Percentiles rank a stretch among this genome's conserved stretches.
Conservation (phyloP, 257 asterid species). For the Lantana camara region DNA sequence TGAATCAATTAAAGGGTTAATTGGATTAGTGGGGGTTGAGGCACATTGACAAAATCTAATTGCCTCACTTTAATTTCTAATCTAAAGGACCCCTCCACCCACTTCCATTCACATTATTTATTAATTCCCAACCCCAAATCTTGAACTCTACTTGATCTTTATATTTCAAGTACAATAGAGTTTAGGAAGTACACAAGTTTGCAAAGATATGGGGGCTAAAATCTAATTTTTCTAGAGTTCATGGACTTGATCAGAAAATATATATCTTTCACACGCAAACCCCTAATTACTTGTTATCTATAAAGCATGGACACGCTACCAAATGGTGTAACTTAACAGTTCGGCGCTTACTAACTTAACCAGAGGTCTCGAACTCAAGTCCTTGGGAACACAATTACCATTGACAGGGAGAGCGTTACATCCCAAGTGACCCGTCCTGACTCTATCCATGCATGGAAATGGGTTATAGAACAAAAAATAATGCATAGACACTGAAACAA, state of each 20-base stretch:
- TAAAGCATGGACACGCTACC: too few relatives aligned
- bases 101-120: slow-evolving; percentile 1
- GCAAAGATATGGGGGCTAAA: too few relatives aligned
- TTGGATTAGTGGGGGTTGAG: slow-evolving; percentile 1
- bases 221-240: not conserved
- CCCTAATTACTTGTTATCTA: too few relatives aligned
- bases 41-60: slow-evolving; percentile 5
- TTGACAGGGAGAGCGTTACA: too few relatives aligned
- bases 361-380: too few relatives aligned
- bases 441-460: too few relatives aligned
- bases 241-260: not conserved
- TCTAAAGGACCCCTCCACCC: slow-evolving; percentile 24
- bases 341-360: too few relatives aligned
- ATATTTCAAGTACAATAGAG: not conserved
- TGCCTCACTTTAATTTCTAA: slow-evolving; percentile 27
- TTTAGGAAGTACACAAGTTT: not conserved
- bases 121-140: not conserved
- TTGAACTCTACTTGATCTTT: not conserved
- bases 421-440: too few relatives aligned
- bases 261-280: not conserved
- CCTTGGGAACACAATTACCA: too few relatives aligned
- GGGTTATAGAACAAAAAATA: too few relatives aligned
- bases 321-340: too few relatives aligned
- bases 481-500: too few relatives aligned
- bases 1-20: not conserved